Conservation (phyloP, 345 rosid species). For the Aethionema arabicum region DNA sequence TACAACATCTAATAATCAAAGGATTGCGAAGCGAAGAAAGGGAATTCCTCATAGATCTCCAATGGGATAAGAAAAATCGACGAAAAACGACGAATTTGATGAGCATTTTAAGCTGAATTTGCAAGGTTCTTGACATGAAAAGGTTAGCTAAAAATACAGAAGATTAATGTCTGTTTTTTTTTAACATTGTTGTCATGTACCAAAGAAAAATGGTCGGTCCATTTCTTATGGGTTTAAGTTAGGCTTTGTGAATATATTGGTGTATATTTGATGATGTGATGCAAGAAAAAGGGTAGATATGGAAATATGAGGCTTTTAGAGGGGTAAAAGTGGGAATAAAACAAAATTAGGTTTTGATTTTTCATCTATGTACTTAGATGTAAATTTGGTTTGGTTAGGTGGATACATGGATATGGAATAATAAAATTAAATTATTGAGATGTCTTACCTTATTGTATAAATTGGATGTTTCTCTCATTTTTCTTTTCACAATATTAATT, state of each 20-base stretch:
- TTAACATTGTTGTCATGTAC: constrained; percentile 10
- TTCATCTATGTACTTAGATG: constrained; percentile 20
- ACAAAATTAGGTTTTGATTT: constrained; percentile 31
- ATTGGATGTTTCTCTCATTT: neutral
- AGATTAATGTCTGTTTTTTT: constrained; percentile 18
- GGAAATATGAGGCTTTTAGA: constrained; percentile 32
- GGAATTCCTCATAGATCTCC: constrained; percentile 98
- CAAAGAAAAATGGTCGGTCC: constrained; percentile 16
- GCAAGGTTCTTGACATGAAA: constrained; percentile 29
- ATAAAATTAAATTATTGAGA: constrained; percentile 21
- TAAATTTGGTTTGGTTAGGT: constrained; percentile 37
- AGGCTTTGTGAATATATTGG: constrained; percentile 34
- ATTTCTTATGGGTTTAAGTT: constrained; percentile 29
- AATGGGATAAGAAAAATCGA: constrained; percentile 46
- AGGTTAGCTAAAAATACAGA: constrained; percentile 28
- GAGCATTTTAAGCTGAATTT: constrained; percentile 18
- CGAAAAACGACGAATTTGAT: constrained; percentile 1
- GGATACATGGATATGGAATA: constrained; percentile 23
- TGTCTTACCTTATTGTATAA: neutral
- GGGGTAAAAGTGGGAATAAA: constrained; percentile 31
- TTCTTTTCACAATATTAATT: too few species aligned
- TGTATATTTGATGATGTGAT: constrained; percentile 32
- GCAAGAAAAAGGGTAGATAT: constrained; percentile 30
- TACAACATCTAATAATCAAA: constrained; percentile 57
- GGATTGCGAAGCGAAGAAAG: constrained; percentile 81